Base-by-base conservation (phyloP, 2,329 filamentous ascomycete genomes). In the Aspergillus flavus region DNA sequence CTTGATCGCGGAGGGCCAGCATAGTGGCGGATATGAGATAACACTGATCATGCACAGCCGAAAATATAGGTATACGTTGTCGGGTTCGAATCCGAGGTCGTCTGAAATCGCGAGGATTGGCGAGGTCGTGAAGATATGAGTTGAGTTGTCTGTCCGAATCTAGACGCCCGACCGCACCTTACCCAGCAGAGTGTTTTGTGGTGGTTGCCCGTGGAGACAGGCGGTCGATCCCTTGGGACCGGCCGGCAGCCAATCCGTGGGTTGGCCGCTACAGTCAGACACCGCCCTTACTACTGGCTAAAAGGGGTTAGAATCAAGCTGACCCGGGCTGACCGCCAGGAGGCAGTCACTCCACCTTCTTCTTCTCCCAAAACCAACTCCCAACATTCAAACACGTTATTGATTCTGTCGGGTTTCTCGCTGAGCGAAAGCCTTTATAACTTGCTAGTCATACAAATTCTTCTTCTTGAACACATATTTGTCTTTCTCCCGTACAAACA, bases 1-100 rank as follows among this genome's bases (percentile, higher is more conserved):
- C 94, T 81, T 97, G 93, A 78, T 97, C 91, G 71, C 89, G 87
- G 74, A 90, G 85, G 64, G 91, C 91, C 75, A 93, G 84, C 92
- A 94, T 96, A 63, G 66, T 82, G 72, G 69, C 71, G 65, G 63
- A 61, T 67, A 34, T 23, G 64, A 32, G 60, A 58, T 63, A 39
- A 46, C 21, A 32, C 45, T 68, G 50, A 45, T 67, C 71, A 73
- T 75, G 58, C 64, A 72, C 61, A 23, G 39, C 28, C 9, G 16
- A 45, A 32, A 48, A 26, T 28, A 39, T 52, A 5, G 59, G 23
- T 21, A 28, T 46, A 4, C 7, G 43, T 14, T 32, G 28, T 21
- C 23, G 23, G 21, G 48, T 19, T 43, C 23, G 34, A 43, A 52
- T 28, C 39, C 28, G 30, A 52, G 39, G 16, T 50, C 30, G 52